Conservation (phyloP, 2,329 filamentous ascomycete genomes). For the Pseudomassariella vexata region DNA sequence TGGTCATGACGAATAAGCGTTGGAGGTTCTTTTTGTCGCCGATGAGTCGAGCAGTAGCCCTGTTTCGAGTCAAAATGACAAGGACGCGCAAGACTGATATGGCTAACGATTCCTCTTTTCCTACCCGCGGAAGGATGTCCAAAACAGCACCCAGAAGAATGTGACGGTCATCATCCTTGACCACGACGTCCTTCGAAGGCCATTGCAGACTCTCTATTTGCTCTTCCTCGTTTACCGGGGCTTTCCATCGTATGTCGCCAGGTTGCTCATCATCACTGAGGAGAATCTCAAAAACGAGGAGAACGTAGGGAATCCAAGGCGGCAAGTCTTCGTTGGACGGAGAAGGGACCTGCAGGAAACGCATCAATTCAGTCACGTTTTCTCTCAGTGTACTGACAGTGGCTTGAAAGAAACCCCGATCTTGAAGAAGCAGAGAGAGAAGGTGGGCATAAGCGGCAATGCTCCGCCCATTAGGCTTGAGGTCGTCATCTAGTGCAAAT, state of each 20-base stretch:
- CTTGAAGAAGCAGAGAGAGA: constrained; percentile 79
- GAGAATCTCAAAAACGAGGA: constrained; percentile 84
- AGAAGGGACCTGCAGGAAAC: constrained; percentile 69
- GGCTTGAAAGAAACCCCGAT: constrained; percentile 72
- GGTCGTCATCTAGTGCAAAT: constrained; percentile 53
- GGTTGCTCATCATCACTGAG: constrained; percentile 87
- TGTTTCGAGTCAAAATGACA: constrained; percentile 79
- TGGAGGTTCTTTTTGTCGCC: constrained; percentile 87
- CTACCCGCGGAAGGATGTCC: constrained; percentile 76
- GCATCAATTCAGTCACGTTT: constrained; percentile 68
- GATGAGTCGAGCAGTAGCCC: constrained; percentile 66
- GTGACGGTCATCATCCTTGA: constrained; percentile 61
- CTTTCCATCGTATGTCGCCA: constrained; percentile 64
- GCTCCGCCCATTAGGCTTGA: constrained; percentile 53
- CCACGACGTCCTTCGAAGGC: constrained; percentile 52
- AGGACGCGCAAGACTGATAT: constrained; percentile 78
- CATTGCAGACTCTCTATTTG: constrained; percentile 49
- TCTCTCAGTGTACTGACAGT: constrained; percentile 71
- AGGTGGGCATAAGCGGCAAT: constrained; percentile 90
- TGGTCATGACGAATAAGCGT: constrained; percentile 89
- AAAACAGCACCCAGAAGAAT: constrained; percentile 72
- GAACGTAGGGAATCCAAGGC: constrained; percentile 85
- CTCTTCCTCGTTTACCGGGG: constrained; percentile 45
- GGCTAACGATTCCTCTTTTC: constrained; percentile 80
- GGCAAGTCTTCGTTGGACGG: constrained; percentile 72